Conservation (phyloP, 345 rosid species). For the Acer saccharum region DNA sequence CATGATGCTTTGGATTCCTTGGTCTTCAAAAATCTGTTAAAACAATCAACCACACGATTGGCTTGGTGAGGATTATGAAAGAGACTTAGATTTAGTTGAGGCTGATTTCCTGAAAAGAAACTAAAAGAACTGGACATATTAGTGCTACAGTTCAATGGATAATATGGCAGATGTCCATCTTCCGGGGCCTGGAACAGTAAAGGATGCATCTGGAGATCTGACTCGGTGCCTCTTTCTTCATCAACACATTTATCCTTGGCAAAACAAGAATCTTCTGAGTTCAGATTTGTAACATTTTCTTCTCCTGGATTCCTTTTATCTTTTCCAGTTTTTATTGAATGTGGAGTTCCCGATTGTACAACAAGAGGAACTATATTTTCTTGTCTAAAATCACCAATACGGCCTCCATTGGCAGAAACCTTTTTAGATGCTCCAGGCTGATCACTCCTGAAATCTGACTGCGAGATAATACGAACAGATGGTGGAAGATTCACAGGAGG, state of each 20-base stretch:
- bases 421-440: conserved; percentile 40
- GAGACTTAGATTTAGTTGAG: conserved; percentile 78
- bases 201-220: conserved; percentile 90
- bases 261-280: conserved; percentile 41
- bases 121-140: conserved; percentile 57
- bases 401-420: conserved; percentile 30
- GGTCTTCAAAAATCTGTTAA: conserved; percentile 39
- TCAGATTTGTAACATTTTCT: conserved; percentile 35
- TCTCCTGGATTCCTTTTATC: conserved; percentile 33
- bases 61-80: conserved; percentile 62
- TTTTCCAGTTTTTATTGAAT: conserved; percentile 22
- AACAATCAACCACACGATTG: conserved; percentile 37
- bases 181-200: conserved; percentile 73
- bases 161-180: conserved; percentile 57
- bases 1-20: conserved; percentile 43
- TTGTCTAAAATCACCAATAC: conserved; percentile 37
- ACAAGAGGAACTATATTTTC: conserved; percentile 34
- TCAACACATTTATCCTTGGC: conserved; percentile 44
- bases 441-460: conserved; percentile 54
- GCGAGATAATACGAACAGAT: conserved; percentile 79
- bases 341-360: conserved; percentile 23
- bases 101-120: conserved; percentile 75
- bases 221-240: conserved; percentile 45
- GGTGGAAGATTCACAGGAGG: conserved; percentile 96
- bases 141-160: conserved; percentile 42